Evolutionary conservation across 2,329 filamentous ascomycete genomes (phyloP).

Genomic region (Aaosphaeria arxii): DNA sequence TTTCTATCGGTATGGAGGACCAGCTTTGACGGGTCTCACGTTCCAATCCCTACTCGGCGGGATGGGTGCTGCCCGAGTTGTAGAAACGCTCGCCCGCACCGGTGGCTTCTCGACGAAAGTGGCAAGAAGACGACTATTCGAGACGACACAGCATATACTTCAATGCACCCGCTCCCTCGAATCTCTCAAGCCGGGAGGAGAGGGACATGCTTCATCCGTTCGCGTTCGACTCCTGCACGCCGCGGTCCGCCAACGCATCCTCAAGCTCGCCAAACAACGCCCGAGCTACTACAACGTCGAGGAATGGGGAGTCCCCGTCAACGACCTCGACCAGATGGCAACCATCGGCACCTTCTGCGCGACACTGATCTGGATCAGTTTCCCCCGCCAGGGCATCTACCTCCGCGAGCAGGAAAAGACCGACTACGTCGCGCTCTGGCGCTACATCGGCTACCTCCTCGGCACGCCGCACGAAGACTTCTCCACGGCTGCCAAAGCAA

Average conservation of each 20-base stretch:
- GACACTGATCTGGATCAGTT: slow-evolving; percentile 63
- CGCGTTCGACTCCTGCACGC: slow-evolving; percentile 69
- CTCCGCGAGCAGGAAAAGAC: slow-evolving; percentile 59
- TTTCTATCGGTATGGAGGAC: slow-evolving; percentile 72
- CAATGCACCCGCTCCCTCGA: slow-evolving; percentile 65
- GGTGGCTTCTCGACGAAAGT: slow-evolving; percentile 70
- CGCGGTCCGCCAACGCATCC: slow-evolving; percentile 62
- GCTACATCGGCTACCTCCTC: slow-evolving; percentile 69
- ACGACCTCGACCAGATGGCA: slow-evolving; percentile 70
- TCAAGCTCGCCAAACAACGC: slow-evolving; percentile 54
- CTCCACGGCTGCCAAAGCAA: slow-evolving; percentile 54
- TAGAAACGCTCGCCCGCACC: slow-evolving; percentile 70
- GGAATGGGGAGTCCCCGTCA: slow-evolving; percentile 65
- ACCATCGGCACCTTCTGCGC: slow-evolving; percentile 71
- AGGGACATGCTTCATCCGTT: slow-evolving; percentile 62
- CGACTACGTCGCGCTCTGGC: slow-evolving; percentile 75
- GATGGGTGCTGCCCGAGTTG: slow-evolving; percentile 69
- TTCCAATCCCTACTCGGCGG: slow-evolving; percentile 67
- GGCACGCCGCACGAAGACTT: slow-evolving; percentile 65
- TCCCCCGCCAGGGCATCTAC: slow-evolving; percentile 71
- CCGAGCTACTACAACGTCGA: slow-evolving; percentile 62
- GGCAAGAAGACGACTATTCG: slow-evolving; percentile 63
- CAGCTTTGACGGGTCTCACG: slow-evolving; percentile 61
- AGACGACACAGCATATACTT: slow-evolving; percentile 74
- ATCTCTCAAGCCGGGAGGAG: slow-evolving; percentile 66